Evolutionary conservation across 805 yeast species (phyloP).

Genomic region (Candida ascalaphidarum): DNA sequence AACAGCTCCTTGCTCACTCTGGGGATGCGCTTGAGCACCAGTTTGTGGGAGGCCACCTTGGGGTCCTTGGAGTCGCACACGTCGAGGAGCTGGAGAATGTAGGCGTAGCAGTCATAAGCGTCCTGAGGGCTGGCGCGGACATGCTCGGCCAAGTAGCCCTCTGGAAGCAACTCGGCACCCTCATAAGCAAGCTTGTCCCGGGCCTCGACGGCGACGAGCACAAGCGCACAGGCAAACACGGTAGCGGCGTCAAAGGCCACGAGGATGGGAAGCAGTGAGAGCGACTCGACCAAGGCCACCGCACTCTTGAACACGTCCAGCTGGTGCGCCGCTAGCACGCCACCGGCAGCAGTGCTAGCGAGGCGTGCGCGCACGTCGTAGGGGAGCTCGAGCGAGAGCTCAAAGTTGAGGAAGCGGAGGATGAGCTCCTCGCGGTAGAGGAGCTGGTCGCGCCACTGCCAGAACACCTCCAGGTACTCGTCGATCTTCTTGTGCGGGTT

Average conservation of each 20-base stretch:
- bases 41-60: slow-evolving; percentile 13
- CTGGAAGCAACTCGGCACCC: slow-evolving; percentile 10
- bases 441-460: slow-evolving; percentile 39
- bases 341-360: slow-evolving; percentile 1
- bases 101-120: slow-evolving; percentile 19
- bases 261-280: slow-evolving; percentile 29
- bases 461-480: slow-evolving; percentile 31
- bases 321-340: slow-evolving; percentile 2
- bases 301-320: slow-evolving; percentile 21
- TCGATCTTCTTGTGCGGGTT: slow-evolving; percentile 24
- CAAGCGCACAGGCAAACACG: slow-evolving; percentile 18
- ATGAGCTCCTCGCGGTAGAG: slow-evolving; percentile 34
- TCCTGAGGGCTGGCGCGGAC: slow-evolving; percentile 7
- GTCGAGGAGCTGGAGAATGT: slow-evolving; percentile 13
- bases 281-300: slow-evolving; percentile 25
- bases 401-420: slow-evolving; percentile 29
- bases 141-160: slow-evolving; percentile 7
- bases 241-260: slow-evolving; percentile 25
- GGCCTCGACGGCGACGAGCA: slow-evolving; percentile 10
- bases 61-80: slow-evolving; percentile 14
- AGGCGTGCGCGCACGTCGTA: slow-evolving; percentile 23
- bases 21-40: too few relatives aligned
- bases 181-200: slow-evolving; percentile 6
- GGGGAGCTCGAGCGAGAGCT: slow-evolving; percentile 30
- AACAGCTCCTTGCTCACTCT: too few relatives aligned